Evolutionary conservation across 2,329 filamentous ascomycete species (phyloP).

Genomic region (Plenodomus biglobosus): DNA sequence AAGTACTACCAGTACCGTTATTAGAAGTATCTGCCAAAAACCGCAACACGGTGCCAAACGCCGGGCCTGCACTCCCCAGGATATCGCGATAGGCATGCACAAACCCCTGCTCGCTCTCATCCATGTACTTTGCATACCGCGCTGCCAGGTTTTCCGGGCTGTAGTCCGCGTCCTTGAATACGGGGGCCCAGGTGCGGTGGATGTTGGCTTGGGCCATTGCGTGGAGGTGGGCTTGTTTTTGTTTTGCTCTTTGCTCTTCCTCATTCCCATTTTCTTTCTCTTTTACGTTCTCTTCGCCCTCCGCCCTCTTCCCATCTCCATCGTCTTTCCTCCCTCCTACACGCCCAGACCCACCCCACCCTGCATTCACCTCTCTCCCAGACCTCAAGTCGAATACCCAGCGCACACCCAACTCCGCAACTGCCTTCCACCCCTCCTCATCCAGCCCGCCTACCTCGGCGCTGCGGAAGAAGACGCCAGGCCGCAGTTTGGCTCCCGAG

Average conservation of each 20-base stretch:
- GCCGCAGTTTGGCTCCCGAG: constrained; percentile 49
- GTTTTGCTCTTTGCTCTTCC: constrained; percentile 42
- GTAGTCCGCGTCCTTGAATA: constrained; percentile 65
- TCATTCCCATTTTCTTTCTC: constrained; percentile 41
- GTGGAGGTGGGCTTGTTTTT: constrained; percentile 28
- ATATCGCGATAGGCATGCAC: constrained; percentile 65
- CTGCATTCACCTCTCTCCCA: constrained; percentile 57
- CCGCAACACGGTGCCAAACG: constrained; percentile 61
- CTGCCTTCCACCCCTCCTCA: constrained; percentile 18
- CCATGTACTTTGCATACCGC: constrained; percentile 62
- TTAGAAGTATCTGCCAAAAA: constrained; percentile 53
- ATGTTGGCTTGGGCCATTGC: constrained; percentile 43
- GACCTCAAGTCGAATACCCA: constrained; percentile 71
- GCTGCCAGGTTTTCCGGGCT: constrained; percentile 63
- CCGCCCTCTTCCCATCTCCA: too few species aligned
- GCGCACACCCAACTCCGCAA: constrained; percentile 58
- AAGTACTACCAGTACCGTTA: neutral
- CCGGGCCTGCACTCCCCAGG: constrained; percentile 54
- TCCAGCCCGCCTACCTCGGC: constrained; percentile 59
- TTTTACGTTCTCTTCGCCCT: constrained; percentile 27
- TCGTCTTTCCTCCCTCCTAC: too few species aligned
- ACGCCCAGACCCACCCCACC: constrained; percentile 24
- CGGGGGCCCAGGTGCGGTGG: constrained; percentile 62
- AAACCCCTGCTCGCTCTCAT: constrained; percentile 60
- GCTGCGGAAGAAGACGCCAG: constrained; percentile 64